Base-by-base conservation (phyloP, 805 yeast species). In the Kodamaea sagamina region DNA sequence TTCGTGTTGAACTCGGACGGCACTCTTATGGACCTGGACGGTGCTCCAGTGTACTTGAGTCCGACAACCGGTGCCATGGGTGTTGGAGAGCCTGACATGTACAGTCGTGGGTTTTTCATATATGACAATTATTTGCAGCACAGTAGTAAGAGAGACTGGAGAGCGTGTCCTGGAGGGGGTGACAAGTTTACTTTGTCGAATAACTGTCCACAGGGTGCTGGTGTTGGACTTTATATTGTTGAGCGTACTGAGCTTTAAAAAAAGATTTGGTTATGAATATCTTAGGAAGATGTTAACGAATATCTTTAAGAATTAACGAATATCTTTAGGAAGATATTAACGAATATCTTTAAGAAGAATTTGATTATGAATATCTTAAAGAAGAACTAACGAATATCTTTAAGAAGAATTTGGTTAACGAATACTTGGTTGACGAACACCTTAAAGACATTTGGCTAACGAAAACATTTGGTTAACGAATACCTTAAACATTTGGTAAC, bases 161-260 rank as follows among this genome's bases (percentile, higher is more conserved):
- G 28, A 18, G 43, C 43, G n/a, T 40, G 43, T 12, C 43, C 43
- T 4, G 22, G 11, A 6, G 18, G 8, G 4, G 26, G 16, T 4
- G 38, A 29, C 17, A 6, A 10, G 12, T 40, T 18, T 17, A 25
- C 16, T 2, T 32, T 40, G 12, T 40, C 43, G 13, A 40, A 40
- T 24, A 15, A 40, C 19, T 40, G 43, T 15, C 38, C 38, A 13
- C 43, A 40, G 3, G 43, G 43, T 2, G 38, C 25, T n/a, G 43
- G 43, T 13, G 16, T 40, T 11, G 21, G 22, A 7, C 34, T 40
- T 18, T 36, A 36, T 13, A 16, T 36, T 4, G 9, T 12, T 11
- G 16, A 18, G 15, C 17, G 6, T 4, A 9, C 36, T 32, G 36
- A 32, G 4, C 9, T 21, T 17, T 32, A 32, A n/a, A n/a, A 5